These are phyloP conservation scores for Arthroderma sp. DNA, from an alignment of 2,329 filamentous ascomycete genomes.

Conservation along the genomic window DNA sequence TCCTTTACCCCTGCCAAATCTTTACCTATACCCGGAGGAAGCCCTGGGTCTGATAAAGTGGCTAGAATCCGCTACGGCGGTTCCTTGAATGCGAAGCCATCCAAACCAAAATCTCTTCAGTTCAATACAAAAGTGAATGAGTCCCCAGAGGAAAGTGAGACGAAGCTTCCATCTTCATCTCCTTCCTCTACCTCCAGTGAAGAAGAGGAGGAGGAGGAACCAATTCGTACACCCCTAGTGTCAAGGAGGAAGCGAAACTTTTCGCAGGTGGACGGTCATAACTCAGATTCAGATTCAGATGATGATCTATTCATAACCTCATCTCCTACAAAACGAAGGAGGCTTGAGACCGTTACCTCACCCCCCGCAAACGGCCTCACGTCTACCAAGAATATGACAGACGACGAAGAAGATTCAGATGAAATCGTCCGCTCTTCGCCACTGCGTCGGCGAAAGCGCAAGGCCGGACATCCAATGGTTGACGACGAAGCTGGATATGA, in stretches of 20 bases:
- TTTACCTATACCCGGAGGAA: constrained; percentile 16
- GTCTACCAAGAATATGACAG: constrained; percentile 15
- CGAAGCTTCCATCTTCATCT: constrained; percentile 14
- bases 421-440: constrained; percentile 19
- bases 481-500: too few relatives aligned
- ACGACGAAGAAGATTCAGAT: constrained; percentile 17
- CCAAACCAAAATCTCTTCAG: too few relatives aligned
- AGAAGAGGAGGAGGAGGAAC: not conserved
- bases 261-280: not conserved
- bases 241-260: too few relatives aligned
- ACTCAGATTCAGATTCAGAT: constrained; percentile 5
- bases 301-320: constrained; percentile 7
- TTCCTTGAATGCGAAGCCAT: too few relatives aligned
- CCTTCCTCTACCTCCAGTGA: constrained; percentile 6
- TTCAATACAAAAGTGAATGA: too few relatives aligned
- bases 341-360: not conserved
- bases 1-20: constrained; percentile 25
- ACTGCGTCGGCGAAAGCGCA: constrained; percentile 15
- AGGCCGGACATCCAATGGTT: not conserved
- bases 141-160: too few relatives aligned
- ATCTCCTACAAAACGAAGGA: constrained; percentile 9
- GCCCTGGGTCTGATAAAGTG: constrained; percentile 16
- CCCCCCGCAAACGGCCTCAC: not conserved
- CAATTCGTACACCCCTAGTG: not conserved
- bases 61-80: constrained; percentile 19